Evolutionary conservation across 352 stramenopile genomes (phyloP), one percentile per base, ranked within the genome.

Genomic region (Aphanomyces euteiches): DNA sequence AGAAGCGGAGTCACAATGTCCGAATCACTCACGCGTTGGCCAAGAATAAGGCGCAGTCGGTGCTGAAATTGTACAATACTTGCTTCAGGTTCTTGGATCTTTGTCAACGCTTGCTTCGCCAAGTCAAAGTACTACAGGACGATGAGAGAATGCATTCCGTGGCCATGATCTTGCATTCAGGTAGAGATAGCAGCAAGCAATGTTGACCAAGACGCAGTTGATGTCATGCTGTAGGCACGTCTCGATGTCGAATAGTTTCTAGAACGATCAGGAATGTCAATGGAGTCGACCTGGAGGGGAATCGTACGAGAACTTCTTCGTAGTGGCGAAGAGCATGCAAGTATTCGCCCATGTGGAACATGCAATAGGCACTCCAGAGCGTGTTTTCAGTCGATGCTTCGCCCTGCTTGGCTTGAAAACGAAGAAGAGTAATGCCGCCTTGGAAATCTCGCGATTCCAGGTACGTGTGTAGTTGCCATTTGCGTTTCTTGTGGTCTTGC

Each of bases 281-380:
- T 28, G 28, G 28, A 28, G 28, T 2, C 28, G 28, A 28, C 1
- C 28, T 28, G 28, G 28, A 28, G 28, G 28, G 28, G 28, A 50
- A n/a, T 50, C 48, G 38, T 48, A 70, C 68, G 5, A 89, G 79
- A 1, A 90, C 72, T 43, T 85, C 74, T 8, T 90, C 78, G 59
- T 88, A 88, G 47, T 78, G 76, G 10, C 39, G 57, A 5, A 90
- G 63, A 1, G 85, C 83, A 5, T 71, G 56, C 28, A 64, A 47
- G 45, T 84, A 87, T 40, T 88, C 71, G 34, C 82, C 78, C 36
- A 59, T 71, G 36, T 92, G 78, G 63, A 88, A 92, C 64, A 87
- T 76, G 47, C 82, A 90, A 72, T 90, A 92, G 47, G 83, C 83
- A 13, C 73, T 56, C 85, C 85, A 92, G 79, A 83, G 90, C 28